Evolutionary conservation across 768 basidiomycete genomes (phyloP), one percentile per base, ranked within the genome.

Genomic region (Tricholoma matsutake): DNA sequence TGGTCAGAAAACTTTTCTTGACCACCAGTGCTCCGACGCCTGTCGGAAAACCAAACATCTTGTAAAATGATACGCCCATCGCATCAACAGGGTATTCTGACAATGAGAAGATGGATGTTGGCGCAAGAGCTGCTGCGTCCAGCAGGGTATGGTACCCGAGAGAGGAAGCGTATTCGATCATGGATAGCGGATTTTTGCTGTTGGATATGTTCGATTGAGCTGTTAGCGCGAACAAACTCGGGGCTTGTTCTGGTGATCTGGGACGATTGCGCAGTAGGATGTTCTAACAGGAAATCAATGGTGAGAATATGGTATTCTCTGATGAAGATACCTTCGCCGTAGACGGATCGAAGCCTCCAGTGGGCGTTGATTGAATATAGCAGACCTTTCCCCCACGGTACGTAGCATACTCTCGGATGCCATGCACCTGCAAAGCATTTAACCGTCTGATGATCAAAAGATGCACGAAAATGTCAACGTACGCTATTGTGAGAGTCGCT

Each of bases 1-100:
- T 75, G 5, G 71, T 71, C 55, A 92, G 72, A 65, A 92, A 91
- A 8, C 82, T 81, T 67, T 87, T 86, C 70, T 86, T 89, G 47
- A 89, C 86, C 29, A 94, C 72, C 4, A 94, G 78, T 11, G 91
- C 91, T 35, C 92, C 92, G 45, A 93, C 84, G 7, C 92, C 92
- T 0, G 91, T 93, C 10, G 92, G 92, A 65, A 86, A 94, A 34
- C 92, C 92, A 64, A 92, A 91, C 88, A 94, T 92, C 66, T 94
- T 94, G 75, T 94, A 94, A 67, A 94, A 92, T 47, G 88, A 91
- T 57, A 94, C 69, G 0, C 86, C 91, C 82, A 92, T 86, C 1
- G 91, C 92, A 71, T 94, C 92, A 10, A 92, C 87, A 4, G 86
- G 83, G 31, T 79, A 80, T 56, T 87, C 82, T 1, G 81, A 72